These are phyloP conservation scores for Schoenoplectus tabernaemontani DNA, from an alignment of 202 grass and related monocot genomes.

Conservation along the genomic window DNA sequence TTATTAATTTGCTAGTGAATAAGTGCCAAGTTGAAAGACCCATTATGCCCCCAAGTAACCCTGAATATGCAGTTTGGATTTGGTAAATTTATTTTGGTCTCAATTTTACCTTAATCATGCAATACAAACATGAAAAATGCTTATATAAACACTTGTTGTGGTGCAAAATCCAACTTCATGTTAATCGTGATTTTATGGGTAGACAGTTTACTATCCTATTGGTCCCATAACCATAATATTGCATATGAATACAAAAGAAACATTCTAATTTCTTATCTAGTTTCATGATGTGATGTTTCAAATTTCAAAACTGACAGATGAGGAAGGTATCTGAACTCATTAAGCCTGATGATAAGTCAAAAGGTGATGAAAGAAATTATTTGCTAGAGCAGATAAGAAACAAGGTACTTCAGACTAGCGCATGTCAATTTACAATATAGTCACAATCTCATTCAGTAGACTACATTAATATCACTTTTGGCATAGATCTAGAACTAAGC, in stretches of 20 bases:
- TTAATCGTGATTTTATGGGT: not conserved
- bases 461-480: not conserved
- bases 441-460: not conserved
- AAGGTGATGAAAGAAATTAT: slow-evolving; percentile 52
- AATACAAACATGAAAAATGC: not conserved
- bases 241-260: not conserved
- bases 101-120: not conserved
- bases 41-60: not conserved
- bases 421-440: not conserved
- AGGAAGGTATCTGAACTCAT: slow-evolving; percentile 72
- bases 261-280: not conserved
- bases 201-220: not conserved
- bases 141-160: not conserved
- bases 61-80: not conserved
- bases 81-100: not conserved
- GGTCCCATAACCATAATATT: not conserved
- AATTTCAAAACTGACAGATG: slow-evolving; percentile 45
- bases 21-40: not conserved
- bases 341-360: slow-evolving; percentile 30
- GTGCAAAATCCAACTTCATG: not conserved
- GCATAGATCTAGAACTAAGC: not conserved
- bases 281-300: not conserved
- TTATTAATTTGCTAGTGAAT: not conserved
- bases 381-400: slow-evolving; percentile 92
- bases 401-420: slow-evolving; percentile 39